Evolutionary conservation across 176 grass and related monocot species (phyloP), one percentile per base, ranked within the genome.

Genomic region (Coix lacrymajobi): DNA sequence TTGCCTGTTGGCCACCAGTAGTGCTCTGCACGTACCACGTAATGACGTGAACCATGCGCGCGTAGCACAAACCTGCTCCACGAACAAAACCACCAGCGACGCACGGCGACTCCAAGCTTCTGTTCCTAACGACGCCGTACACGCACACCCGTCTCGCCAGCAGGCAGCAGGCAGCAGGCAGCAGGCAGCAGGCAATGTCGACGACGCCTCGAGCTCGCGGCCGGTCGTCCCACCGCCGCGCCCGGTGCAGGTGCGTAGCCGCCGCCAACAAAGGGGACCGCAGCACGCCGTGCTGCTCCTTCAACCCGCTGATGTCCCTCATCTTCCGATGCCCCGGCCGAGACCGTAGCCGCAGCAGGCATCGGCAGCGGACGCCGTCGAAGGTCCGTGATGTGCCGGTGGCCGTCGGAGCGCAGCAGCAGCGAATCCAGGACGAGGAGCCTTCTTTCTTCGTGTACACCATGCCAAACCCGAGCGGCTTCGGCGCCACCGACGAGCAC

Each of bases 401-500:
- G 7, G 66, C 24, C 66, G 57, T 22, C 66, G 36, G 11, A 36
- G 37, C 73, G 13, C 71, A 81, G 73, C 65, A 41, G 39, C 70
- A 66, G 64, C 71, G 48, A 16, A 34, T 12, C 11, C 83, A 90
- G 57, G 83, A 89, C 28, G 78, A 90, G 37, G 88, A 90, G 37
- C 83, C 88, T 17, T 86, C 88, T 17, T 86, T 86, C 83, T 90
- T 86, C 73, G 88, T 83, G 73, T 90, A 90, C 62, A 61, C 88
- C 83, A 90, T 90, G 88, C 85, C 61, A 29, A 81, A 61, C 78
- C 85, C 28, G 37, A 58, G 45, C 7, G 82, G 43, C 73, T 13
- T 13, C 46, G 16, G 39, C 33, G 30, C 25, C 43, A 61, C 31
- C 57, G 16, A 3, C 24, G n/a, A 25, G 46, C 31, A 56, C 3